Evolutionary conservation across 2,329 filamentous ascomycete species (phyloP).

Genomic region (Tolypocladium pustulatum): DNA sequence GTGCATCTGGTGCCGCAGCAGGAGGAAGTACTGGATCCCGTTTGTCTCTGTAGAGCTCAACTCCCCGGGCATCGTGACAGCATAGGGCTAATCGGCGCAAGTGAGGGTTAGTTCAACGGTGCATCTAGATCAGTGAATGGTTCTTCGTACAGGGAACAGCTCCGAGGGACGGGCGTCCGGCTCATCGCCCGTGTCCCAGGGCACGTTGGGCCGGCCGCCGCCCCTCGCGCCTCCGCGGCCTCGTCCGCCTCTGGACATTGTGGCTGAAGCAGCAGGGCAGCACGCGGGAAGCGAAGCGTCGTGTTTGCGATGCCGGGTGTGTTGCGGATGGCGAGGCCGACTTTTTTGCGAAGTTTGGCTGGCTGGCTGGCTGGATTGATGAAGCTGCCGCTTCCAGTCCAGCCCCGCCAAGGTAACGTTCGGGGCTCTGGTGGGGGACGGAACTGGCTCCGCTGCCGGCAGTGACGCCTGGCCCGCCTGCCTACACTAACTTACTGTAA

Average conservation of each 20-base stretch:
- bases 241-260: constrained; percentile 44
- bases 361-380: not conserved
- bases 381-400: not conserved
- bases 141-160: constrained; percentile 40
- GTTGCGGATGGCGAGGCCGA: not conserved
- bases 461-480: not conserved
- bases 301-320: not conserved
- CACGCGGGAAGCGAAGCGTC: not conserved
- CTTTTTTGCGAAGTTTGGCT: not conserved
- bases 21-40: constrained; percentile 40
- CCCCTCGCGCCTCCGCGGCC: constrained; percentile 36
- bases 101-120: not conserved
- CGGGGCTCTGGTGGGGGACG: not conserved
- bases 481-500: not conserved
- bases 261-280: not conserved
- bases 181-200: constrained; percentile 44
- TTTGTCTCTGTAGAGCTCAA: constrained; percentile 33
- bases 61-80: constrained; percentile 33
- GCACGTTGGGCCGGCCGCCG: constrained; percentile 34
- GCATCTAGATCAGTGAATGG: not conserved
- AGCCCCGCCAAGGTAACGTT: not conserved
- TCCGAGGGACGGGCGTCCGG: constrained; percentile 48
- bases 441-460: not conserved
- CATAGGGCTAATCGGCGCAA: constrained; percentile 31
- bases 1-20: constrained; percentile 47